Evolutionary conservation across 148 eudicot genomes (phyloP).

Genomic region (Rhododendron griersonianum): DNA sequence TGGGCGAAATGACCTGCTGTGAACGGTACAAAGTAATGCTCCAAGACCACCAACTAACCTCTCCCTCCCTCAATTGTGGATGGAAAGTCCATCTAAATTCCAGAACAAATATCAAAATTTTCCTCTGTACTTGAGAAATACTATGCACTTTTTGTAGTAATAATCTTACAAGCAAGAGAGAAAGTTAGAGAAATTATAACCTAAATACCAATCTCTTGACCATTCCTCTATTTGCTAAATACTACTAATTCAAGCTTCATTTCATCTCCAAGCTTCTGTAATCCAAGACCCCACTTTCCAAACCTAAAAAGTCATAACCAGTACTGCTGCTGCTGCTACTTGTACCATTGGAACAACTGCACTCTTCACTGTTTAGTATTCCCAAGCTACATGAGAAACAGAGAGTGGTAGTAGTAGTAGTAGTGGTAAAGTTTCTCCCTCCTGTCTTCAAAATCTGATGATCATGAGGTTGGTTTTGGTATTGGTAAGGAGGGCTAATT

Average conservation of each 20-base stretch:
- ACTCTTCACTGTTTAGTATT: constrained; percentile 47
- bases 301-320: constrained; percentile 72
- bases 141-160: background rate
- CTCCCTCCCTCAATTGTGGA: background rate
- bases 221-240: too few species aligned
- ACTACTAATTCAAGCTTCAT: constrained; percentile 14
- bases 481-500: constrained; percentile 73
- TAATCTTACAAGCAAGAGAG: constrained; percentile 21
- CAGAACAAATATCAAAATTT: background rate
- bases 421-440: background rate
- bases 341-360: constrained; percentile 41
- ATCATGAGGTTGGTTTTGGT: constrained; percentile 7
- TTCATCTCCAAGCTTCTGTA: constrained; percentile 83
- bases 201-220: background rate
- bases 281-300: constrained; percentile 61
- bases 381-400: constrained; percentile 77
- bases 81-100: background rate
- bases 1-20: background rate
- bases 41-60: background rate
- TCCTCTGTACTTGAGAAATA: background rate
- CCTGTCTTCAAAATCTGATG: constrained; percentile 30
- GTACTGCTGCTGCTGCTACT: constrained; percentile 24
- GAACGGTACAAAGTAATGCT: background rate
- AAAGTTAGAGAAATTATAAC: constrained; percentile 13
- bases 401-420: constrained; percentile 5